These are phyloP conservation scores for Alternaria ethzedia DNA, from an alignment of 2,329 filamentous ascomycete genomes.

Conservation along the genomic window DNA sequence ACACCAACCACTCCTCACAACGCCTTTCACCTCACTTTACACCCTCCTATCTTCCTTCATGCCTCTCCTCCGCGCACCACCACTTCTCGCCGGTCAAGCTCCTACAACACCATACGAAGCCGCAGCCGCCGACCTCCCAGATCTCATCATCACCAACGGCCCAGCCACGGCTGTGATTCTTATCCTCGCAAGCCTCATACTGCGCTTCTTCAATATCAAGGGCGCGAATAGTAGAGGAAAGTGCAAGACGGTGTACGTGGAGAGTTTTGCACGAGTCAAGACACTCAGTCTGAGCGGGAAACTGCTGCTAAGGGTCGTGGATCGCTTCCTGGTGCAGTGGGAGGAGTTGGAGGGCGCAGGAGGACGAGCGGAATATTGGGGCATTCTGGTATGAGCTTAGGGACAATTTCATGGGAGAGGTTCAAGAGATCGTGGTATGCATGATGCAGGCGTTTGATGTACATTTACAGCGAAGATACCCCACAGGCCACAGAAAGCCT, in stretches of 20 bases:
- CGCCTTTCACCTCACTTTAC: slow-evolving; percentile 70
- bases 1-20: slow-evolving; percentile 78
- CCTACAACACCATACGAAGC: slow-evolving; percentile 22
- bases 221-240: slow-evolving; percentile 53
- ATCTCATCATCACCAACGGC: slow-evolving; percentile 84
- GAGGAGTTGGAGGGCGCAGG: slow-evolving; percentile 60
- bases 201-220: slow-evolving; percentile 59
- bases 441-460: slow-evolving; percentile 12
- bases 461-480: slow-evolving; percentile 18
- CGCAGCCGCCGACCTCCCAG: slow-evolving; percentile 61
- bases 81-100: slow-evolving; percentile 11
- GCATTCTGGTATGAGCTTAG: slow-evolving; percentile 46
- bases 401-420: not conserved
- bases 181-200: slow-evolving; percentile 61
- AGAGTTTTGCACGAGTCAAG: slow-evolving; percentile 88
- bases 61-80: slow-evolving; percentile 56
- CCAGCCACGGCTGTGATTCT: slow-evolving; percentile 87
- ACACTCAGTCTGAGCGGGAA: slow-evolving; percentile 84
- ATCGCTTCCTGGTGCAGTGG: slow-evolving; percentile 86
- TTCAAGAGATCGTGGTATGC: not conserved
- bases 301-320: slow-evolving; percentile 73
- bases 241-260: slow-evolving; percentile 82
- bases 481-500: not conserved
- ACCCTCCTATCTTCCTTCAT: slow-evolving; percentile 70
- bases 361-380: slow-evolving; percentile 52